Conservation (phyloP, 2,329 filamentous ascomycete species). For the Kalaharituber pfeilii region DNA sequence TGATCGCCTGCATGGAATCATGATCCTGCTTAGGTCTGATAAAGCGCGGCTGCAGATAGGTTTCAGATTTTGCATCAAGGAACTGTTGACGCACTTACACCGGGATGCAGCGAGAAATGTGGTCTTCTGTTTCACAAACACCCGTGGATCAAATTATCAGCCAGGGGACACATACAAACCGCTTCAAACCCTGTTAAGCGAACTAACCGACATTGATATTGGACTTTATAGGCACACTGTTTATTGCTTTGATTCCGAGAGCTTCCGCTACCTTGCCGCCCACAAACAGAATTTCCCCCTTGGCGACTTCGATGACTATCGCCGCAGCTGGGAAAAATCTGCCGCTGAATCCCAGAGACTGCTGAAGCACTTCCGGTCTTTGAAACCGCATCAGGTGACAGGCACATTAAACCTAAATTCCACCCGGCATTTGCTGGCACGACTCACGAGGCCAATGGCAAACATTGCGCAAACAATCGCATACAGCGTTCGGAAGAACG, state of each 20-base stretch:
- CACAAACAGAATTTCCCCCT: constrained; percentile 25
- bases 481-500: constrained; percentile 23
- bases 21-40: constrained; percentile 32
- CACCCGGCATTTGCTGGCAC: constrained; percentile 26
- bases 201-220: constrained; percentile 25
- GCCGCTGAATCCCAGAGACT: constrained; percentile 24
- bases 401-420: constrained; percentile 29
- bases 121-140: constrained; percentile 32
- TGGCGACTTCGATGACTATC: constrained; percentile 25
- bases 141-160: constrained; percentile 29
- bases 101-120: constrained; percentile 29
- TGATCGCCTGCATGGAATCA: constrained; percentile 28
- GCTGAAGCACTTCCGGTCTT: constrained; percentile 23
- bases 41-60: constrained; percentile 26
- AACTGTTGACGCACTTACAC: constrained; percentile 30
- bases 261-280: constrained; percentile 30
- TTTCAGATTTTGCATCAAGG: constrained; percentile 30
- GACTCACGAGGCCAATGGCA: constrained; percentile 29
- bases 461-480: constrained; percentile 26
- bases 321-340: constrained; percentile 28
- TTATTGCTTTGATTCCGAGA: constrained; percentile 33
- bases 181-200: constrained; percentile 23
- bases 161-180: constrained; percentile 30
- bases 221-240: constrained; percentile 23
- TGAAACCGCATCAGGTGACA: constrained; percentile 25